A percentile compares a stretch with the other conserved stretches of the same genome.
These are phyloP conservation scores for Aspergillus conjunctus DNA, from an alignment of 495 filamentous ascomycete species.

Conservation along the genomic window DNA sequence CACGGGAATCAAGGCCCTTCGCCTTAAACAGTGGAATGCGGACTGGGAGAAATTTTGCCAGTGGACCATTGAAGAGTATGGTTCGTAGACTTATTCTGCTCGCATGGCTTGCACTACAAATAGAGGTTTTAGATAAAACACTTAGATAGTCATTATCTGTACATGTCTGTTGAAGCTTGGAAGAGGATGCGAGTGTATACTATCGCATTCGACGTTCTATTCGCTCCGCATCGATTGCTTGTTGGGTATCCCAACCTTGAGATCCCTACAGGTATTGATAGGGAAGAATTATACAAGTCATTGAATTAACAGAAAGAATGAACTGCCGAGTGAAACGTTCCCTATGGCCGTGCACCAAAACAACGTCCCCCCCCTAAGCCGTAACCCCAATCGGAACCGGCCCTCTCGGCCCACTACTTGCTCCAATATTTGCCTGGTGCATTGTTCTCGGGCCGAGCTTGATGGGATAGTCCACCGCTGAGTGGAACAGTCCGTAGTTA, in stretches of 20 bases:
- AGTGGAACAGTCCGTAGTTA: slow-evolving; percentile 17
- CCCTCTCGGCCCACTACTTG: slow-evolving; percentile 8
- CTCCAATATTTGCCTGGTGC: slow-evolving; percentile 16
- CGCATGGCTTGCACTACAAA: background rate
- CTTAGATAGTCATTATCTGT: no score
- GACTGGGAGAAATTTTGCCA: slow-evolving; percentile 27
- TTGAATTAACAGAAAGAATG: no score
- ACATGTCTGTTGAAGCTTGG: no score
- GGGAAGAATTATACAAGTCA: no score
- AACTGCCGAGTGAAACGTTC: no score
- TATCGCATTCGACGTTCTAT: no score
- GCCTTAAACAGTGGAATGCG: slow-evolving; percentile 20
- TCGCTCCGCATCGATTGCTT: no score
- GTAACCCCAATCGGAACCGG: slow-evolving; percentile 7
- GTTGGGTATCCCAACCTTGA: no score
- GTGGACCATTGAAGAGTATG: slow-evolving; percentile 26
- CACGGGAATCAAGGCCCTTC: slow-evolving; percentile 17
- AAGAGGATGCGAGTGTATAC: no score
- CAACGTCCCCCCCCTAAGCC: background rate
- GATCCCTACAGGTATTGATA: no score
- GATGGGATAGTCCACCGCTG: slow-evolving; percentile 13
- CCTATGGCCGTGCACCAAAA: no score
- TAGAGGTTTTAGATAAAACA: no score
- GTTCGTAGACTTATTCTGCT: background rate
- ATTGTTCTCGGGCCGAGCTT: slow-evolving; percentile 11